Conservation (phyloP, 768 basidiomycete species). For the Pulveroboletus ravenelii region DNA sequence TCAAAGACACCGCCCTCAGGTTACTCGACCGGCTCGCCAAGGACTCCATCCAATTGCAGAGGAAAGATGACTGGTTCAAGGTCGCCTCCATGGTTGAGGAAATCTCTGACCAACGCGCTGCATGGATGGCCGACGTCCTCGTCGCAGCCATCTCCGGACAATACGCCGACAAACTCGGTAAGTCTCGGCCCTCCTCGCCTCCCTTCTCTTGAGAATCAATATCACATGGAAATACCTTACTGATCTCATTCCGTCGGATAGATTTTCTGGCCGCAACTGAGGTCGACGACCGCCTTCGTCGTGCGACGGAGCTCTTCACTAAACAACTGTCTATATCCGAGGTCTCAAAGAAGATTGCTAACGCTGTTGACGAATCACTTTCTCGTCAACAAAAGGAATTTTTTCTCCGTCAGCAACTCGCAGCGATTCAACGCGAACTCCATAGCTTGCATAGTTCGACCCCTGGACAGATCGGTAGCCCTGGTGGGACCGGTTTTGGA, state of each 20-base stretch:
- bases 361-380: conserved; percentile 77
- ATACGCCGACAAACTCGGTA: conserved; percentile 69
- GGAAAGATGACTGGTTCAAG: conserved; percentile 65
- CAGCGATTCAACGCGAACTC: conserved; percentile 75
- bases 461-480: conserved; percentile 16
- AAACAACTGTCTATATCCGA: conserved; percentile 78
- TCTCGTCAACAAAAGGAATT: conserved; percentile 87
- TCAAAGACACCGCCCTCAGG: conserved; percentile 62
- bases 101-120: conserved; percentile 53
- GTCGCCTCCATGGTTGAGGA: conserved; percentile 72
- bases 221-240: neutral
- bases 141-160: conserved; percentile 54
- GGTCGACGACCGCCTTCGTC: conserved; percentile 56
- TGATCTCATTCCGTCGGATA: conserved; percentile 20
- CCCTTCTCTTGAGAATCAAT: neutral
- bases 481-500: conserved; percentile 22
- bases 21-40: conserved; percentile 60
- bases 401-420: conserved; percentile 78
- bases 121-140: conserved; percentile 77
- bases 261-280: conserved; percentile 60
- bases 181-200: conserved; percentile 18
- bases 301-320: conserved; percentile 65
- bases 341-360: conserved; percentile 75
- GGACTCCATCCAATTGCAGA: conserved; percentile 39
- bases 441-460: conserved; percentile 44